Conservation (phyloP, 2,329 filamentous ascomycete species). For the Pseudogymnoascus sp. region DNA sequence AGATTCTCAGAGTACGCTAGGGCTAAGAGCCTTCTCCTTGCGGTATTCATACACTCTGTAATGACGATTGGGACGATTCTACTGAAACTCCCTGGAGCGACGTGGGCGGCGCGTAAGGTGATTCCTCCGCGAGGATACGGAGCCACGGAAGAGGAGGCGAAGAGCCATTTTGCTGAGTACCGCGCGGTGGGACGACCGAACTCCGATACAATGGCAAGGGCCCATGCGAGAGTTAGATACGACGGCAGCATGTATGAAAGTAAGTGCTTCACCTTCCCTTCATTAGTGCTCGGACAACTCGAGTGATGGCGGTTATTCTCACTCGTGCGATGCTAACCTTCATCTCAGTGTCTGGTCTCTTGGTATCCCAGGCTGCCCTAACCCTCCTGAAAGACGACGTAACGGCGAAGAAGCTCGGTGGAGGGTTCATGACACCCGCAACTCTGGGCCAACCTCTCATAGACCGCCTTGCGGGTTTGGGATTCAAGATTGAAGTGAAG, state of each 20-base stretch:
- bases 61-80: slow-evolving; percentile 39
- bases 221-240: slow-evolving; percentile 48
- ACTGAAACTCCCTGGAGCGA: slow-evolving; percentile 28
- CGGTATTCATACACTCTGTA: slow-evolving; percentile 43
- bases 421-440: slow-evolving; percentile 66
- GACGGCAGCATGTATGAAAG: slow-evolving; percentile 58
- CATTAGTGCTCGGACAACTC: no score
- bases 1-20: slow-evolving; percentile 49
- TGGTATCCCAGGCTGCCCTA: slow-evolving; percentile 57
- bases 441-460: slow-evolving; percentile 62
- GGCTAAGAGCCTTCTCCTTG: slow-evolving; percentile 43
- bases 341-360: slow-evolving; percentile 53
- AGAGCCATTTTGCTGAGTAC: slow-evolving; percentile 56
- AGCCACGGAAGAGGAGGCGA: slow-evolving; percentile 43
- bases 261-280: slow-evolving; percentile 34
- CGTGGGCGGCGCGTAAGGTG: slow-evolving; percentile 37
- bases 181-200: slow-evolving; percentile 59
- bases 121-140: slow-evolving; percentile 51
- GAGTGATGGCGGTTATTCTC: background rate
- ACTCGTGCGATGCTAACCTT: slow-evolving; percentile 12
- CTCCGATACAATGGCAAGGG: slow-evolving; percentile 34
- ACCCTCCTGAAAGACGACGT: slow-evolving; percentile 53
- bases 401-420: slow-evolving; percentile 45
- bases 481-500: slow-evolving; percentile 55
- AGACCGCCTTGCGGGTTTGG: slow-evolving; percentile 52